A percentile compares a stretch with the other conserved stretches of the same genome.
Evolutionary conservation across 2,329 filamentous ascomycete species (phyloP).

Genomic region (Cladophialophora carrionii): DNA sequence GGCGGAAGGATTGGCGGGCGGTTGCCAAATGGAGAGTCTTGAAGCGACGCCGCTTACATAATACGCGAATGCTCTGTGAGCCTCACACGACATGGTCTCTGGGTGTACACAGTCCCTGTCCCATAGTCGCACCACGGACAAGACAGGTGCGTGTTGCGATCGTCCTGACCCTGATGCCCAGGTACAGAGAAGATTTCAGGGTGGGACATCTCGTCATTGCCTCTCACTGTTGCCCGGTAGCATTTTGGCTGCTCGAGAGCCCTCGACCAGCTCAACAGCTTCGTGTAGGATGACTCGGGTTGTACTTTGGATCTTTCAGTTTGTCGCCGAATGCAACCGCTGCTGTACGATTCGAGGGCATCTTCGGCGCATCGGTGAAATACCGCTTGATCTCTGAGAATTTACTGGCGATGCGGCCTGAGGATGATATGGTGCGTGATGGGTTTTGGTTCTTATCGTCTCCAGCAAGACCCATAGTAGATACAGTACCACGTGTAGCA

Average conservation of each 20-base stretch:
- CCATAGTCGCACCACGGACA: neutral
- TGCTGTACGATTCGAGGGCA: constrained; percentile 6
- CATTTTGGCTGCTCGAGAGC: neutral
- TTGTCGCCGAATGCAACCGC: constrained; percentile 4
- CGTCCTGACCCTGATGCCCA: neutral
- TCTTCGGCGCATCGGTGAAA: constrained; percentile 2
- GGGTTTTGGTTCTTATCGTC: neutral
- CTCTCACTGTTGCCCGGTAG: neutral
- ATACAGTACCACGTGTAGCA: neutral
- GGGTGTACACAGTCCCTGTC: neutral
- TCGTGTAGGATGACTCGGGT: neutral
- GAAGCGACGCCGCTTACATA: constrained; percentile 15
- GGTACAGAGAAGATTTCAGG: neutral
- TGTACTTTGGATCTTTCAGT: constrained; percentile 5
- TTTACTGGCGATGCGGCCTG: neutral
- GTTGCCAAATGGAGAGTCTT: constrained; percentile 6
- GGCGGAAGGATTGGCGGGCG: constrained; percentile 18
- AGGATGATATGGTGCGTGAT: neutral
- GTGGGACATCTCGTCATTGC: neutral
- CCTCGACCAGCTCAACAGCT: neutral
- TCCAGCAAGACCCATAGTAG: neutral
- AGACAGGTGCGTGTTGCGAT: neutral
- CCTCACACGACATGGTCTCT: constrained; percentile 7
- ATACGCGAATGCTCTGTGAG: neutral
- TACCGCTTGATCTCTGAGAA: neutral